These are phyloP conservation scores for Quercus tomentella DNA, from an alignment of 331 rosid species.

Conservation along the genomic window DNA sequence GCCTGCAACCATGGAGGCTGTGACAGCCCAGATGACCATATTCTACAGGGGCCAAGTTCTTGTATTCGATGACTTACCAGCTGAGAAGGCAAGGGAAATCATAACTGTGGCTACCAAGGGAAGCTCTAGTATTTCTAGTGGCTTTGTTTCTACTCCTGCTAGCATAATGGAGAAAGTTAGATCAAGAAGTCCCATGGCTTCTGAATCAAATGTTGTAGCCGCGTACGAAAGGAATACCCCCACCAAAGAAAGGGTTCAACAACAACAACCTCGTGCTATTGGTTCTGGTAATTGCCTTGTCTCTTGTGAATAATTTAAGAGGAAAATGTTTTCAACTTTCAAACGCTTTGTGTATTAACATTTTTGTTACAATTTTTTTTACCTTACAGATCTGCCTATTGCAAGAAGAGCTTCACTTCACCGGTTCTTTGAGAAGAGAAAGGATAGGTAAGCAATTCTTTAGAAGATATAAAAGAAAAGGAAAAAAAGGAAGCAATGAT, in stretches of 20 bases:
- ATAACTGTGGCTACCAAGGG: constrained; percentile 66
- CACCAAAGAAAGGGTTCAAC: constrained; percentile 25
- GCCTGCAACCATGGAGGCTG: constrained; percentile 4
- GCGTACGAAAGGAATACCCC: constrained; percentile 7
- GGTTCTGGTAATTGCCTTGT: constrained; percentile 37
- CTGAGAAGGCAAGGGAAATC: constrained; percentile 63
- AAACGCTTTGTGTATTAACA: background rate
- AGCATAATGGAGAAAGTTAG: background rate
- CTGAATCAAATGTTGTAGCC: constrained; percentile 19
- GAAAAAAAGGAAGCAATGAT: background rate
- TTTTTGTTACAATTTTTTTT: constrained; percentile 1
- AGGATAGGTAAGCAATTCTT: constrained; percentile 55
- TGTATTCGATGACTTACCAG: constrained; percentile 52
- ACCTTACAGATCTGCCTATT: constrained; percentile 50
- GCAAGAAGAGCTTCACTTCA: constrained; percentile 81
- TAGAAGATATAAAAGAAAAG: background rate
- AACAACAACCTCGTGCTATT: constrained; percentile 24
- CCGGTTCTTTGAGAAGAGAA: constrained; percentile 82
- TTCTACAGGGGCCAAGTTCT: constrained; percentile 57
- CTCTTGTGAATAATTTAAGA: background rate
- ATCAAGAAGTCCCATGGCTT: constrained; percentile 8
- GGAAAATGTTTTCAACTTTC: background rate
- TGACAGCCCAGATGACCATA: constrained; percentile 59
- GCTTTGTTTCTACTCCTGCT: background rate
- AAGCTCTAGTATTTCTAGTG: constrained; percentile 25